phyloP scores from a whole-genome alignment of 352 stramenopile species.

The Phytophthora capsici region DNA sequence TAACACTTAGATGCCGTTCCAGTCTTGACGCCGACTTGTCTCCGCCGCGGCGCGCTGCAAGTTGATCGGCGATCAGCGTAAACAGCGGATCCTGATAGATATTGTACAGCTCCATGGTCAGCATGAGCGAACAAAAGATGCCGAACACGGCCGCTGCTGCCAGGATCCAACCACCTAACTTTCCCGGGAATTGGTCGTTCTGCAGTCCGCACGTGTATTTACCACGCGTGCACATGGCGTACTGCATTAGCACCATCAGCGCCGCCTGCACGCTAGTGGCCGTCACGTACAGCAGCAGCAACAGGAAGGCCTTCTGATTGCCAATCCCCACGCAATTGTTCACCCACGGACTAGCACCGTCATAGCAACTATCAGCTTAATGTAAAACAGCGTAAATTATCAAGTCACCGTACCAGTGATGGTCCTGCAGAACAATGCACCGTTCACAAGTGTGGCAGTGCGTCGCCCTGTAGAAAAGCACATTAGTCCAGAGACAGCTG shows the following conservation, averaged over 20 bases:
- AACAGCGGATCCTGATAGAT: conserved; percentile 70
- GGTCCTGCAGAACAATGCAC: conserved; percentile 85
- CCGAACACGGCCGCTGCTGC: conserved; percentile 74
- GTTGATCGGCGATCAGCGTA: conserved; percentile 60
- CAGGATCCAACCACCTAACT: conserved; percentile 69
- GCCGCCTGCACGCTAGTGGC: conserved; percentile 63
- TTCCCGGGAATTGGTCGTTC: conserved; percentile 61
- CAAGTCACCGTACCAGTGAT: conserved; percentile 67
- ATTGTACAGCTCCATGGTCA: conserved; percentile 82
- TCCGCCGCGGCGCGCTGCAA: conserved; percentile 52
- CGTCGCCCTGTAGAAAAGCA: conserved; percentile 49
- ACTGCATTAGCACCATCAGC: conserved; percentile 60
- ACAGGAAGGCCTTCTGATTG: conserved; percentile 84
- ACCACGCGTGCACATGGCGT: conserved; percentile 48
- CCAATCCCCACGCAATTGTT: conserved; percentile 89
- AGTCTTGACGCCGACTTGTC: conserved; percentile 69
- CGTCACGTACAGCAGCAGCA: conserved; percentile 81
- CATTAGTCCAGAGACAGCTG: not conserved
- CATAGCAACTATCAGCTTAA: conserved; percentile 12
- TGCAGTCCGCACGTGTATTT: conserved; percentile 67
- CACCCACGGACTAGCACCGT: conserved; percentile 70
- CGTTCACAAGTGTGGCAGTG: conserved; percentile 80
- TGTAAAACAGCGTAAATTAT: not conserved
- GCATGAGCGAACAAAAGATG: conserved; percentile 79
- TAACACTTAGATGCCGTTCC: conserved; percentile 75